Percentiles rank a stretch among this genome's conserved stretches.
Conservation (phyloP, 208 protist genomes). For the Crithidia expoeki region DNA sequence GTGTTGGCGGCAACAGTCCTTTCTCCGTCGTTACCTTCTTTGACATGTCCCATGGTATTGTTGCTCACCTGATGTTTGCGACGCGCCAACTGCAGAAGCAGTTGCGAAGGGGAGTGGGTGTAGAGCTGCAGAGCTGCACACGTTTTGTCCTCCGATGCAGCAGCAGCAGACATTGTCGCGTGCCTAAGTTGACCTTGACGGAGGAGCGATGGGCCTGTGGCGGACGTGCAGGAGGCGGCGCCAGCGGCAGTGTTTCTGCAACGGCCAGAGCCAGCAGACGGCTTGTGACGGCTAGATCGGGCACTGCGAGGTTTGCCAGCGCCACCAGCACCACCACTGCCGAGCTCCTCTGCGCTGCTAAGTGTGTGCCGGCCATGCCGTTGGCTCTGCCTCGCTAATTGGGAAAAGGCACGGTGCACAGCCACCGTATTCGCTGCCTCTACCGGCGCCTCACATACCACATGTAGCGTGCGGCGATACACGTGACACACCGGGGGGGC, state of each 20-base stretch:
- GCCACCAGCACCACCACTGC: not conserved
- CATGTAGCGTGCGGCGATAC: conserved; percentile 27
- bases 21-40: not conserved
- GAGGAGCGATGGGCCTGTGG: not conserved
- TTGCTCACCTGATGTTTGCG: not conserved
- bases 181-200: not conserved
- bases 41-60: not conserved
- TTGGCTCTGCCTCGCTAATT: not conserved
- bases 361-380: not conserved
- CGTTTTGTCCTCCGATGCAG: not conserved
- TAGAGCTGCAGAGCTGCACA: conserved; percentile 34
- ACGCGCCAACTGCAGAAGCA: not conserved
- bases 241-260: conserved; percentile 3
- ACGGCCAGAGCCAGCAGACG: conserved; percentile 11
- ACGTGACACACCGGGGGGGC: not conserved
- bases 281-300: not conserved
- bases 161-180: not conserved
- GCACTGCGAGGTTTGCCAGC: conserved; percentile 3
- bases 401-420: not conserved
- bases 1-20: not conserved
- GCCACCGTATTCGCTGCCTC: not conserved
- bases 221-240: not conserved
- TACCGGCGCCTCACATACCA: conserved; percentile 9
- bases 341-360: not conserved
- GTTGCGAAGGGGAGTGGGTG: conserved; percentile 20